Base-by-base conservation (phyloP, 441 rosid genomes). In the Croton laevigatus region DNA sequence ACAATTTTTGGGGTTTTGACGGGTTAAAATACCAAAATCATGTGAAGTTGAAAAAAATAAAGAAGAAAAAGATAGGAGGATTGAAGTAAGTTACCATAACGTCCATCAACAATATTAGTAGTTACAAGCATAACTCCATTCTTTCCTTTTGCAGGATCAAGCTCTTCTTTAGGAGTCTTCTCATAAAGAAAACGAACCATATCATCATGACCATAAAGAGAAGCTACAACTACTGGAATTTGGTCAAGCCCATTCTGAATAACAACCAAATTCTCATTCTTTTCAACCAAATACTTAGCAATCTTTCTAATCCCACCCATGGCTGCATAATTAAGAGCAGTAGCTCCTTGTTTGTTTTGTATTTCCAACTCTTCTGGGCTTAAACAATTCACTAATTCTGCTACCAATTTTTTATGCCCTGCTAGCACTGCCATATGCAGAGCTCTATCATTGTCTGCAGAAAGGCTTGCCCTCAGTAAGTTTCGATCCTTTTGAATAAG, bases 171-270 rank as follows among this genome's bases (percentile, higher is more conserved):
- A 0, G 79, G 80, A 8, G 65, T 79, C 32, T 8, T 58, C 2
- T 0, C 0, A 54, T 83, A 81, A 19, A 83, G 84, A 49, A 45
- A 72, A 59, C 73, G 60, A 59, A 71, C 81, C 79, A 81, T 75
- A 0, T 62, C 75, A 20, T 62, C 76, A 34, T 77, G 79, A 36
- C 87, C 77, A 60, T 76, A 79, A 22, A 75, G 71, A 37, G 83
- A 81, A 7, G 87, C 87, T 20, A 77, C 80, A 19, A 83, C 87
- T 46, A 83, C 79, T 0, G 83, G 84, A 63, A 83, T 72, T 22
- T 61, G 80, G 45, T 57, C 73, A 16, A 72, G 59, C 32, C 45
- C 44, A 23, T 81, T 77, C 14, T 71, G 76, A n/a, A 79, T 22
- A 6, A 0, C 14, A 20, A 77, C 72, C 72, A 81, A 71, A 10